Evolutionary conservation across 371 early-diverging fungal genomes (phyloP).

Genomic region (Mortierella polycephala): DNA sequence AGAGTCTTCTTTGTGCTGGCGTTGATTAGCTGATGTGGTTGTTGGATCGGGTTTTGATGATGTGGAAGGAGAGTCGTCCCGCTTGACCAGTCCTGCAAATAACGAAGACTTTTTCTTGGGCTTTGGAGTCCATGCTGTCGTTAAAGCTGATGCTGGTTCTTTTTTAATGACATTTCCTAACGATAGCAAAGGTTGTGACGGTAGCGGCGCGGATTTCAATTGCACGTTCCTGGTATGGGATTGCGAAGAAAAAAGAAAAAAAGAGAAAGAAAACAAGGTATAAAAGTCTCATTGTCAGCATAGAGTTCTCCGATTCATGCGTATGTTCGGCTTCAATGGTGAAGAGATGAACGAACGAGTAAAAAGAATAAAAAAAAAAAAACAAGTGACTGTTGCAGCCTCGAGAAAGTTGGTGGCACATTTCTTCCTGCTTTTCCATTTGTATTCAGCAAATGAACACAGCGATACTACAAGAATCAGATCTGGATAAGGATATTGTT

Average conservation of each 20-base stretch:
- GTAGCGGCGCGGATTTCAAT: slow-evolving; percentile 10
- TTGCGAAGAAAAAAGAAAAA: not conserved
- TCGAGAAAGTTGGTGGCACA: too few relatives aligned
- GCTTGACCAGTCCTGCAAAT: slow-evolving; percentile 42
- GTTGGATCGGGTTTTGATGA: not conserved
- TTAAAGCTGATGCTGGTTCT: not conserved
- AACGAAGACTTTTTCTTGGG: slow-evolving; percentile 32
- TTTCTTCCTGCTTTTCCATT: too few relatives aligned
- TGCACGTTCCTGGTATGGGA: slow-evolving; percentile 21
- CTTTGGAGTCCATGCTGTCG: slow-evolving; percentile 3
- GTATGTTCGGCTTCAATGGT: not conserved
- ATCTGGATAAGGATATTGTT: slow-evolving; percentile 44
- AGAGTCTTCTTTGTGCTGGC: not conserved
- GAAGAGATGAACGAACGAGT: not conserved
- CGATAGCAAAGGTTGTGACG: slow-evolving; percentile 6
- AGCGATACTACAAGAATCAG: not conserved
- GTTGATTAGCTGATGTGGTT: not conserved
- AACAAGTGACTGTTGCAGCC: too few relatives aligned
- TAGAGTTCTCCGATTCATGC: not conserved
- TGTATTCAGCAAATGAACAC: too few relatives aligned
- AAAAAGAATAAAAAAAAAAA: too few relatives aligned
- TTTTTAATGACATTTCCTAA: not conserved
- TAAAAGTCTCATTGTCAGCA: not conserved
- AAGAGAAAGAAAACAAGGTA: not conserved
- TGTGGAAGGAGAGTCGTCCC: slow-evolving; percentile 4